phyloP scores from a whole-genome alignment of 441 rosid genomes.

The Viola pubescens region DNA sequence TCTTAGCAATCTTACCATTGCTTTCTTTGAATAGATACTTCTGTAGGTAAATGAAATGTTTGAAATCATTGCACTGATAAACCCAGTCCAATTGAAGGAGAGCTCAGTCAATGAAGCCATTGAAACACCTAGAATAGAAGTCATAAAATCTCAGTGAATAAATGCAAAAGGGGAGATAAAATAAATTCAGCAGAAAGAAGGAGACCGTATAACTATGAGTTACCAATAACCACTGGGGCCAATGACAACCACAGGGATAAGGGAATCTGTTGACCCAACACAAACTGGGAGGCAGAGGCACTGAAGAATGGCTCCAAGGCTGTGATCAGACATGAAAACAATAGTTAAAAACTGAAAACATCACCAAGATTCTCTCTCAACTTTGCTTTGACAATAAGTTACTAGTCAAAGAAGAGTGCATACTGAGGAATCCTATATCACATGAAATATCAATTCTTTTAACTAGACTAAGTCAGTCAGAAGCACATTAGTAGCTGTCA shows the following conservation, averaged over 20 bases:
- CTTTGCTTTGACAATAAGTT: too few species aligned
- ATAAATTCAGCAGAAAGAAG: too few species aligned
- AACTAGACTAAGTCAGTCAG: too few species aligned
- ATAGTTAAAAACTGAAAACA: too few species aligned
- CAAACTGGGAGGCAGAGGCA: constrained; percentile 83
- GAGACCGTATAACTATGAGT: background rate
- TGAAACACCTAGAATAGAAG: constrained; percentile 48
- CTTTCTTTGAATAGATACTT: constrained; percentile 90
- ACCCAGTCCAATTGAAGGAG: constrained; percentile 88
- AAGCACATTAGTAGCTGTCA: too few species aligned
- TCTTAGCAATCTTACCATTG: constrained; percentile 47
- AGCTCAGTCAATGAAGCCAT: constrained; percentile 91
- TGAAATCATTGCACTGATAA: constrained; percentile 94
- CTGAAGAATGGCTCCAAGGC: constrained; percentile 98
- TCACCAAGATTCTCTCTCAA: too few species aligned
- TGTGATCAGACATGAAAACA: constrained; percentile 21
- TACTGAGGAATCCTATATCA: too few species aligned
- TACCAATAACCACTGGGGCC: constrained; percentile 88
- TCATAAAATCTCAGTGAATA: too few species aligned
- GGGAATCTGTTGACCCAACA: constrained; percentile 83
- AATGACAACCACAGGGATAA: constrained; percentile 75
- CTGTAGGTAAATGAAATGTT: constrained; percentile 90
- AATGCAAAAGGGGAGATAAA: too few species aligned
- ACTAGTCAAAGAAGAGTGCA: too few species aligned
- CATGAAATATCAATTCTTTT: too few species aligned